phyloP scores from a whole-genome alignment of 1,284 basidiomycete genomes.

The Hypsizygus ulmarius region DNA sequence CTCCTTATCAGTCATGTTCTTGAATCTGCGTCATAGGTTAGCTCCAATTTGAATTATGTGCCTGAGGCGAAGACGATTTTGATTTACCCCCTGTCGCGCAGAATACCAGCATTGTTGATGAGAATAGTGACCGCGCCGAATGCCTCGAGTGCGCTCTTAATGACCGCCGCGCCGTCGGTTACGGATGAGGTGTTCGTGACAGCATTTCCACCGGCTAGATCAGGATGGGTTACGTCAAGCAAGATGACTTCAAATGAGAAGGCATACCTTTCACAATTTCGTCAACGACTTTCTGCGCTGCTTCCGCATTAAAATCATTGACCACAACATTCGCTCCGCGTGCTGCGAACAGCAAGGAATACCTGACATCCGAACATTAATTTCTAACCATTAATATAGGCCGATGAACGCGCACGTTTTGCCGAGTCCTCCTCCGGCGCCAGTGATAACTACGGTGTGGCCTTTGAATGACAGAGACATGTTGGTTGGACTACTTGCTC shows the following conservation, averaged over 20 bases:
- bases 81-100: conserved; percentile 76
- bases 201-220: conserved; percentile 81
- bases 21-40: conserved; percentile 54
- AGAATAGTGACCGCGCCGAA: conserved; percentile 85
- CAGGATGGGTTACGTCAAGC: not conserved
- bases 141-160: conserved; percentile 83
- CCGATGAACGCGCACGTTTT: conserved; percentile 64
- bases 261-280: conserved; percentile 79
- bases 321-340: conserved; percentile 94
- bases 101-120: conserved; percentile 97
- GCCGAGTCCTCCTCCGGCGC: conserved; percentile 94
- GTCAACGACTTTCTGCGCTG: conserved; percentile 91
- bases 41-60: not conserved
- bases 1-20: conserved; percentile 89
- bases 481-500: not conserved
- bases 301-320: conserved; percentile 88
- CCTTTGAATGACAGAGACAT: conserved; percentile 83
- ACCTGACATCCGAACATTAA: conserved; percentile 47
- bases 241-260: not conserved
- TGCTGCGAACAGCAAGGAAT: conserved; percentile 87
- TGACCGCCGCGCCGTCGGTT: conserved; percentile 84
- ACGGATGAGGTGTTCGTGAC: conserved; percentile 88
- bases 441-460: conserved; percentile 92
- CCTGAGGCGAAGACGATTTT: conserved; percentile 22
- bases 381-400: not conserved